Conservation (phyloP, 495 filamentous ascomycete genomes). For the Trichoderma asperelloides region DNA sequence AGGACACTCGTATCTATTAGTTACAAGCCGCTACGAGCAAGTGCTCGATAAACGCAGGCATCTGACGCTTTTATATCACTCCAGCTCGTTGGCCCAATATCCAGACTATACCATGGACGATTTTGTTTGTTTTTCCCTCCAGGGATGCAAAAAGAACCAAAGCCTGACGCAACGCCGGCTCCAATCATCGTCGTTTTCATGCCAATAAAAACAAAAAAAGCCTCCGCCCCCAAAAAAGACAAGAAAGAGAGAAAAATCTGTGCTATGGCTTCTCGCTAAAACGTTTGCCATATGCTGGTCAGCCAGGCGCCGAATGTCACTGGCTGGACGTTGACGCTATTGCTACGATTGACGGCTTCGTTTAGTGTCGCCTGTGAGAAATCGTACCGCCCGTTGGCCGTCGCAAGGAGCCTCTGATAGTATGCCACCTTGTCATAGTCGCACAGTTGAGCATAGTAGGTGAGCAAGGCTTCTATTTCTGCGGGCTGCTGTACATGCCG, state of each 20-base stretch:
- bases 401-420: constrained; percentile 40
- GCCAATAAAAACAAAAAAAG: background rate
- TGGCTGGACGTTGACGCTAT: constrained; percentile 32
- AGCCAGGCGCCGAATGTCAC: constrained; percentile 41
- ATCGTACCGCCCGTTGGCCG: constrained; percentile 41
- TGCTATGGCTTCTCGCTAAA: constrained; percentile 3
- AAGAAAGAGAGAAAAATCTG: constrained; percentile 6
- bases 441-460: constrained; percentile 27
- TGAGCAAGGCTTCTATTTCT: constrained; percentile 31
- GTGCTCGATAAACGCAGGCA: background rate
- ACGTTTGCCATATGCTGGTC: constrained; percentile 27
- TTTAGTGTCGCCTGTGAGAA: constrained; percentile 38
- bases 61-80: background rate
- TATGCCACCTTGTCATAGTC: constrained; percentile 29
- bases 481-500: constrained; percentile 30
- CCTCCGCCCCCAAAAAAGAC: background rate
- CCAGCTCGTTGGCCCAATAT: background rate
- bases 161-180: background rate
- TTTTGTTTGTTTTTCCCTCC: background rate
- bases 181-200: background rate
- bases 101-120: background rate
- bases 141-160: constrained; percentile 10
- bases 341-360: constrained; percentile 29
- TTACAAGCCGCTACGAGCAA: background rate
- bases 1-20: background rate